Evolutionary conservation across 2,329 filamentous ascomycete genomes (phyloP).

Genomic region (Knoxdaviesia proteae): DNA sequence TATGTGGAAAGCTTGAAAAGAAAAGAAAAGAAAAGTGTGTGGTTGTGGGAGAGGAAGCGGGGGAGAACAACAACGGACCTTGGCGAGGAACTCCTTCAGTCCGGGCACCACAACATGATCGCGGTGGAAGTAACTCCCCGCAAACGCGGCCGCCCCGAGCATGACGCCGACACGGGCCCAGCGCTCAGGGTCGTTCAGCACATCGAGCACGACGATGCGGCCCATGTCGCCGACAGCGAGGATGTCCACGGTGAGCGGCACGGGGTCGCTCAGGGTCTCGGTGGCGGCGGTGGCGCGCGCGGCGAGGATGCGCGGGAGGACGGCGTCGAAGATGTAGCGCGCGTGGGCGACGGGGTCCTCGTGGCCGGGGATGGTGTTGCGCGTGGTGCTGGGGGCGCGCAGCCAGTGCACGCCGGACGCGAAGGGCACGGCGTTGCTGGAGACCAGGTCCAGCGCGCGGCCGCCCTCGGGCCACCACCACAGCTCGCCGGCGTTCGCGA

Average conservation of each 20-base stretch:
- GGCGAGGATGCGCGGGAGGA: constrained; percentile 21
- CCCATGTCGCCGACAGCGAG: constrained; percentile 46
- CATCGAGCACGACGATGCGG: constrained; percentile 32
- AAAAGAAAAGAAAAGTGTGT: neutral
- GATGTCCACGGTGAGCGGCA: constrained; percentile 39
- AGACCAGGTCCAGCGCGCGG: constrained; percentile 34
- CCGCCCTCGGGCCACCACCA: constrained; percentile 50
- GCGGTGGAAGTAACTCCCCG: constrained; percentile 23
- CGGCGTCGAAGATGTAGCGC: constrained; percentile 39
- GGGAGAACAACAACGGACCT: constrained; percentile 16
- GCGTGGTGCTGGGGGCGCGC: too few species aligned
- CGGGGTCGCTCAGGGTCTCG: constrained; percentile 17
- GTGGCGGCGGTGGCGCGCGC: too few species aligned
- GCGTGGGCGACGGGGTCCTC: constrained; percentile 38
- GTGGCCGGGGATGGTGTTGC: constrained; percentile 43
- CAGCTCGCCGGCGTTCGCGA: constrained; percentile 61
- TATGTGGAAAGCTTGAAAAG: neutral
- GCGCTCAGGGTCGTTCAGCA: constrained; percentile 33
- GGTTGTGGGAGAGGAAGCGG: neutral
- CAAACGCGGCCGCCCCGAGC: constrained; percentile 25
- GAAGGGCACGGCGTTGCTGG: constrained; percentile 38
- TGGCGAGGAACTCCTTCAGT: constrained; percentile 27
- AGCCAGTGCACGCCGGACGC: constrained; percentile 35
- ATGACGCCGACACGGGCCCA: constrained; percentile 23
- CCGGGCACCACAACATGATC: constrained; percentile 18